Evolutionary conservation across 352 stramenopile genomes (phyloP), one percentile per base, ranked within the genome.

Genomic region (Phytophthora meadii): DNA sequence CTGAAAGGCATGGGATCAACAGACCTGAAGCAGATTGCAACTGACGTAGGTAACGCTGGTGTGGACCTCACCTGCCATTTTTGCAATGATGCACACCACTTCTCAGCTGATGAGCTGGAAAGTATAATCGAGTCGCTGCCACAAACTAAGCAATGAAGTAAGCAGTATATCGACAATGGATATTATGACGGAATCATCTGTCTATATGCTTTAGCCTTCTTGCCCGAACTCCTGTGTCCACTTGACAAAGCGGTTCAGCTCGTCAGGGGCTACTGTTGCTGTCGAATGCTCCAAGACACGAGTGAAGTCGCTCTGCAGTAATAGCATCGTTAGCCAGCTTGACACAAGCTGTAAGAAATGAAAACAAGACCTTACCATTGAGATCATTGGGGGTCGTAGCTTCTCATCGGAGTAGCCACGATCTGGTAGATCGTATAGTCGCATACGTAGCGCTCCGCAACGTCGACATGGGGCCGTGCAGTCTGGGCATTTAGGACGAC

Each of bases 221-320:
- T 99, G 94, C 42, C 98, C 98, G 88, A 99, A 99, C 75, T 99
- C 90, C 30, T 94, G 90, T 6, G 98, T 99, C 98, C 98, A 99
- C 62, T 99, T 97, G 15, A 97, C 83, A 67, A 99, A 99, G 27
- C 95, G 87, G 52, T 96, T 88, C 41, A 99, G 89, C 75, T 99
- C 98, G 14, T 99, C 95, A 34, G 85, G 66, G 7, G 96, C 97
- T n/a, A 99, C 98, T 48, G 97, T 98, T 2, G 90, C 94, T 42
- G 96, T 87, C 4, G 92, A 97, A 76, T 98, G 95, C 57, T 94
- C 87, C 73, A 99, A 83, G 15, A 98, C 96, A 54, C 87, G 90
- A 61, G 97, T 84, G 77, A 99, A 99, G 78, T 99, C 97, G 48
- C 85, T 89, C 74, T 98, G 69, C 10, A 50, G 51, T 30, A 8